Evolutionary conservation across 306 rosid species (phyloP).

Genomic region (Lablab purpureus): DNA sequence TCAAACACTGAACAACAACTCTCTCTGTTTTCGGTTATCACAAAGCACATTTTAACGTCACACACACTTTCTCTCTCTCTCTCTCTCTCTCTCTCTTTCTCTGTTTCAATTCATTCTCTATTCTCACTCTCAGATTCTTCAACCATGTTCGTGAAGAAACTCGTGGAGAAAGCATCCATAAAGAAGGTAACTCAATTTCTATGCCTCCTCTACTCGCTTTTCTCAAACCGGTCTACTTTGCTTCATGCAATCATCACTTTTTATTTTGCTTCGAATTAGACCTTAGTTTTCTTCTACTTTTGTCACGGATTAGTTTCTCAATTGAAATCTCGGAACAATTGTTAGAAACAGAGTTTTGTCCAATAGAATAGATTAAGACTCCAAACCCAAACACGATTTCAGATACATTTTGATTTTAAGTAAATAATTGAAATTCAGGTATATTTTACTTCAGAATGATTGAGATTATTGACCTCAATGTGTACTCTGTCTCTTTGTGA

Average conservation of each 20-base stretch:
- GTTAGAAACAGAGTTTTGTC: neutral
- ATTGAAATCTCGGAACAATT: neutral
- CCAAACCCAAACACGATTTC: neutral
- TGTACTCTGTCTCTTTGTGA: neutral
- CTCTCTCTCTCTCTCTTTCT: neutral
- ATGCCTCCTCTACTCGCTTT: neutral
- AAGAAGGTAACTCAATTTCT: slow-evolving; percentile 62
- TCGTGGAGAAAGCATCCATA: slow-evolving; percentile 83
- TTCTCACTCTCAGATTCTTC: slow-evolving; percentile 31
- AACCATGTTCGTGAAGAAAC: slow-evolving; percentile 80
- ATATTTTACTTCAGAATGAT: neutral
- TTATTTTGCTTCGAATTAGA: neutral
- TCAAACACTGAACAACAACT: neutral
- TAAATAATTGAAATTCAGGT: neutral
- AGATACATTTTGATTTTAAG: neutral
- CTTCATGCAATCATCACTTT: neutral
- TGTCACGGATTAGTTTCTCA: neutral
- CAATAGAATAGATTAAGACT: neutral
- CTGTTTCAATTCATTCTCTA: slow-evolving; percentile 4
- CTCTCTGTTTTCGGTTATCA: slow-evolving; percentile 56
- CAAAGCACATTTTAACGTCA: slow-evolving; percentile 53
- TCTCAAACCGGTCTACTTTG: no score
- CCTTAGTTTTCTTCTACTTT: neutral
- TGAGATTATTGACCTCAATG: neutral
- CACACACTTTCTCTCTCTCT: neutral